Conservation (phyloP, 2,329 filamentous ascomycete genomes). For the Diaporthe sp. region DNA sequence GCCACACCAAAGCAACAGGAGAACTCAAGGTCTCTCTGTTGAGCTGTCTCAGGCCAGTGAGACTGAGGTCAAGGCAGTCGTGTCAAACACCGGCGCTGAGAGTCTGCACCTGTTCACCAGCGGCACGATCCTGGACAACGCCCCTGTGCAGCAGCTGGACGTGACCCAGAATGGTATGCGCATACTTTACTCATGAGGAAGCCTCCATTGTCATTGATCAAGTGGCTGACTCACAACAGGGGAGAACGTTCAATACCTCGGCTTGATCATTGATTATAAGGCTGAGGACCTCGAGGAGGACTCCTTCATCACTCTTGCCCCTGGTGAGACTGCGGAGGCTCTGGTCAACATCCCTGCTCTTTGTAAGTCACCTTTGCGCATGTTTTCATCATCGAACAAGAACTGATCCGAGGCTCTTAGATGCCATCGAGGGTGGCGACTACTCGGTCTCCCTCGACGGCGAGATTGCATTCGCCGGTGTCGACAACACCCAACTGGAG, state of each 20-base stretch:
- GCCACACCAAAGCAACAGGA: slow-evolving; percentile 25
- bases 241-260: background rate
- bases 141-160: slow-evolving; percentile 25
- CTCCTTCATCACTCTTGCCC: slow-evolving; percentile 26
- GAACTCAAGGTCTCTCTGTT: background rate
- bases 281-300: slow-evolving; percentile 24
- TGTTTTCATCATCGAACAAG: background rate
- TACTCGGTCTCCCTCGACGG: slow-evolving; percentile 25
- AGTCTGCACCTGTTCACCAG: slow-evolving; percentile 24
- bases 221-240: background rate
- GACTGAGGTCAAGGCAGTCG: slow-evolving; percentile 19
- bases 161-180: slow-evolving; percentile 18
- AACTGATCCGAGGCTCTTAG: background rate
- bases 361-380: background rate
- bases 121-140: slow-evolving; percentile 30
- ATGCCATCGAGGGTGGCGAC: slow-evolving; percentile 21
- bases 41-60: slow-evolving; percentile 23
- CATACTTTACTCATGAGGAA: too few species aligned
- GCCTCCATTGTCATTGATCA: background rate
- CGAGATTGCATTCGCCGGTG: slow-evolving; percentile 16
- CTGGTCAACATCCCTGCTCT: slow-evolving; percentile 28
- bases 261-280: slow-evolving; percentile 25
- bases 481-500: slow-evolving; percentile 19
- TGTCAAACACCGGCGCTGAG: slow-evolving; percentile 27
- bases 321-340: slow-evolving; percentile 26